These are phyloP conservation scores for Rhodamnia rubescens DNA, from an alignment of 345 rosid genomes.

Conservation along the genomic window DNA sequence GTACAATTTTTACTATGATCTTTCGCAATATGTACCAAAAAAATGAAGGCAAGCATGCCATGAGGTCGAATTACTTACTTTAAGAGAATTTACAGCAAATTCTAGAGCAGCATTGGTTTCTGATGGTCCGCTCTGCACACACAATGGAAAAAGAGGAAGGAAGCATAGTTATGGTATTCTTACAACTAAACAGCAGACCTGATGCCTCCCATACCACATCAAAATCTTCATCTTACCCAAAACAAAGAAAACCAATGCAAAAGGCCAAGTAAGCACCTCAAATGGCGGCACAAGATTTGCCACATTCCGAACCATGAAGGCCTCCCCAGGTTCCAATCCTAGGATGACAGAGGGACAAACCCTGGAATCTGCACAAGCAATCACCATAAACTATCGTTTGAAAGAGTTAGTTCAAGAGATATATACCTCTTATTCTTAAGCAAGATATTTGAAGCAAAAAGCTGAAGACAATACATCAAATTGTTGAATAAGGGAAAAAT, in stretches of 20 bases:
- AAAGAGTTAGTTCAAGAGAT: background rate
- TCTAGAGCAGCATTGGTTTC: slow-evolving; percentile 95
- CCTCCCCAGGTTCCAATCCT: slow-evolving; percentile 97
- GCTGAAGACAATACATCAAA: background rate
- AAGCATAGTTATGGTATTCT: background rate
- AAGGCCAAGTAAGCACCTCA: slow-evolving; percentile 39
- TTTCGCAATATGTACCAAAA: background rate
- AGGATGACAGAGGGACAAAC: slow-evolving; percentile 84
- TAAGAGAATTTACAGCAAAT: slow-evolving; percentile 76
- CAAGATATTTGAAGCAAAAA: background rate
- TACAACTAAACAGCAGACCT: background rate
- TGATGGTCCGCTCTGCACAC: slow-evolving; percentile 69
- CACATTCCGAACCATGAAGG: slow-evolving; percentile 82
- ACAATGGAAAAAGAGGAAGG: background rate
- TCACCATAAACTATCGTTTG: slow-evolving; percentile 68
- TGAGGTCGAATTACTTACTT: slow-evolving; percentile 31
- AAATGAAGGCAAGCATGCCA: background rate
- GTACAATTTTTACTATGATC: background rate
- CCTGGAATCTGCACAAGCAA: slow-evolving; percentile 97
- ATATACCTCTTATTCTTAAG: background rate
- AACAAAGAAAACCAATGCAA: background rate
- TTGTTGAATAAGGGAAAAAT: background rate
- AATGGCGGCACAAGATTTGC: slow-evolving; percentile 80
- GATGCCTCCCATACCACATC: background rate
- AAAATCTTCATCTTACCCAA: background rate